These are phyloP conservation scores for Teratosphaeria destructans DNA, from an alignment of 2,329 filamentous ascomycete genomes.

Conservation along the genomic window DNA sequence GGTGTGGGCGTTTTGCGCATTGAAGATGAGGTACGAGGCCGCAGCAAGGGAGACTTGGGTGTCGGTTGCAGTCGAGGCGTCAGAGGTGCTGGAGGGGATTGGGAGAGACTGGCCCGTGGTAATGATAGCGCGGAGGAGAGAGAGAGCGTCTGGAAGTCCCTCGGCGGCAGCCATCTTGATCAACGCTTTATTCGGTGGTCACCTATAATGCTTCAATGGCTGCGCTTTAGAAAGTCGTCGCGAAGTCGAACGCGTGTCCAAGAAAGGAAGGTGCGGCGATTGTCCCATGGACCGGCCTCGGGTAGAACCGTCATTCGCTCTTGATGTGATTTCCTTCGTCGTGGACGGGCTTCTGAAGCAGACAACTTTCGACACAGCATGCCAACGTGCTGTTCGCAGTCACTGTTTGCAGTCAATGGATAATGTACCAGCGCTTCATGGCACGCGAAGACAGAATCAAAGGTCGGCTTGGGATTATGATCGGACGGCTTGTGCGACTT, in stretches of 20 bases:
- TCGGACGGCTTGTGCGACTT: no score
- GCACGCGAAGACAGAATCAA: no score
- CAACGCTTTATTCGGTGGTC: background rate
- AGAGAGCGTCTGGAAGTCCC: slow-evolving; percentile 50
- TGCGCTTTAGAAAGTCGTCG: background rate
- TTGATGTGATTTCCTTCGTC: background rate
- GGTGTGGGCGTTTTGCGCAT: slow-evolving; percentile 44
- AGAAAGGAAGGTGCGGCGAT: background rate
- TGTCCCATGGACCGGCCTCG: background rate
- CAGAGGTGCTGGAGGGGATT: slow-evolving; percentile 61
- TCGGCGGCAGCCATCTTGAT: background rate
- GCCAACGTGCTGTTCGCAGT: background rate
- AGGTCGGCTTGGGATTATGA: no score
- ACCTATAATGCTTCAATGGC: background rate
- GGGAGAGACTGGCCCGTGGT: slow-evolving; percentile 53
- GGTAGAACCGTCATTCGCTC: background rate
- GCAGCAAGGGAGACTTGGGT: slow-evolving; percentile 53
- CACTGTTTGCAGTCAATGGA: no score
- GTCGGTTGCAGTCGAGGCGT: slow-evolving; percentile 52
- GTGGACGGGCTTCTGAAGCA: no score
- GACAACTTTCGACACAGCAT: no score
- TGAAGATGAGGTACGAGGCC: slow-evolving; percentile 54
- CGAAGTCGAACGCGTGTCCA: background rate
- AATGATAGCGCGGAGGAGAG: slow-evolving; percentile 76
- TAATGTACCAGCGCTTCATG: no score